A percentile compares a stretch with the other conserved stretches of the same genome.
Evolutionary conservation across 2,329 filamentous ascomycete species (phyloP).

Genomic region (Seiridium cupressi): DNA sequence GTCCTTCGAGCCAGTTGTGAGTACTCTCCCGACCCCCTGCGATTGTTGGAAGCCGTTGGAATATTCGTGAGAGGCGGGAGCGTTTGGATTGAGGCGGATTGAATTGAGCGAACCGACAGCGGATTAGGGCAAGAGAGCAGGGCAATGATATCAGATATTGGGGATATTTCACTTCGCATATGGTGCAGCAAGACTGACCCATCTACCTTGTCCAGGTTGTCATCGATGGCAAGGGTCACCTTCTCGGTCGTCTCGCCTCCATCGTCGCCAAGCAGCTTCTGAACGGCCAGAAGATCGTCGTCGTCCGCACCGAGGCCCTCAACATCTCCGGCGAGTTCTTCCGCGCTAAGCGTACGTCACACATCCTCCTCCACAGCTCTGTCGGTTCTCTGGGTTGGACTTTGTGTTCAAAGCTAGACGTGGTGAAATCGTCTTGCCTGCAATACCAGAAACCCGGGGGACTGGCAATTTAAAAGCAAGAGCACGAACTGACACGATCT

Average conservation of each 20-base stretch:
- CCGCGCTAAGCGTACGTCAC: conserved; percentile 96
- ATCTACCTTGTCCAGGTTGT: conserved; percentile 65
- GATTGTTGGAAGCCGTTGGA: background rate
- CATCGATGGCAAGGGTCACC: conserved; percentile 99
- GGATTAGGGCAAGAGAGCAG: background rate
- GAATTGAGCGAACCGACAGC: too few relatives aligned
- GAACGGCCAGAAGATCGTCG: conserved; percentile 98
- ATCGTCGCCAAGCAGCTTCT: conserved; percentile 99
- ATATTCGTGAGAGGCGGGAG: background rate
- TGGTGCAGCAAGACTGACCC: conserved; percentile 13
- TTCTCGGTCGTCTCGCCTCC: conserved; percentile 97
- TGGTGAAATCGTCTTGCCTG: background rate
- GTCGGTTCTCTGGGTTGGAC: background rate
- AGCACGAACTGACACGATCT: conserved; percentile 41
- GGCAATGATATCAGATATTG: background rate
- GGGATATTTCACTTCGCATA: background rate
- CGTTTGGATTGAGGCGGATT: background rate
- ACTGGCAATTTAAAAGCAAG: background rate
- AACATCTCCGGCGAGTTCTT: conserved; percentile 99
- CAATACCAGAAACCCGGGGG: background rate
- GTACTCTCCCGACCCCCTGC: conserved; percentile 32
- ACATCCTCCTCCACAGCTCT: conserved; percentile 12
- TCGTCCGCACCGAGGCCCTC: conserved; percentile 97
- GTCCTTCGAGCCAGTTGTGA: conserved; percentile 70
- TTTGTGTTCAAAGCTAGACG: background rate